Evolutionary conservation across 495 filamentous ascomycete species (phyloP), one percentile per base, ranked within the genome.

Genomic region (Jackrogersella minutella): DNA sequence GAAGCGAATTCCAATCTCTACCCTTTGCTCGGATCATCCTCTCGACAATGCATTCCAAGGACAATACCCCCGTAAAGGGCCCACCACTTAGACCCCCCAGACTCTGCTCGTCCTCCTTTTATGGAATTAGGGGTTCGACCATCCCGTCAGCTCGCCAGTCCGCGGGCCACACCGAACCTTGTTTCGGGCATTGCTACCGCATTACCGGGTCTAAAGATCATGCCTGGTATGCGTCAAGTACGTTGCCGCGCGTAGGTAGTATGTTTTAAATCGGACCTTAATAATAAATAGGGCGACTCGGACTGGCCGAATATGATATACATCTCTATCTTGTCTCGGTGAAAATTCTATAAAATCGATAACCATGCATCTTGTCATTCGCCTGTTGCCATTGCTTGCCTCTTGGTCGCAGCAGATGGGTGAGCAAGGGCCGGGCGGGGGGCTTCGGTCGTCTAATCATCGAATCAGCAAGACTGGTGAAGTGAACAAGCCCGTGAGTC

Each of bases 171-270:
- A 68, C 65, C 65, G 65, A 63, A 36, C 17, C 58, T 54, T 41
- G 30, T 59, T 68, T 68, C 50, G 11, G 59, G 54, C 43, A 24
- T 44, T 68, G 59, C 47, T 68, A 62, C 65, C 65, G 65, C 58
- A 49, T 33, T 37, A 51, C 54, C 33, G 65, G 59, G 58, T 53
- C 52, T 58, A n/a, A 22, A 9, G 47, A 36, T 26, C 16, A 11
- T n/a, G n/a, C n/a, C n/a, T 10, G 17, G 16, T 31, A 13, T 7
- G 47, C 30, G 47, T 3, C 17, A 14, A 21, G n/a, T 17, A 51
- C 40, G 40, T 19, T n/a, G n/a, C n/a, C n/a, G n/a, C n/a, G n/a
- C n/a, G n/a, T 43, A 43, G 8, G 28, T 30, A 3, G 3, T 16
- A 43, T 43, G 40, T 43, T 49, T 14, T 16, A 50, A 50, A 49